A percentile compares a stretch with the other conserved stretches of the same genome.
These are phyloP conservation scores for Trypanosomatidae sp. DNA, from an alignment of 208 protist genomes.

Conservation along the genomic window DNA sequence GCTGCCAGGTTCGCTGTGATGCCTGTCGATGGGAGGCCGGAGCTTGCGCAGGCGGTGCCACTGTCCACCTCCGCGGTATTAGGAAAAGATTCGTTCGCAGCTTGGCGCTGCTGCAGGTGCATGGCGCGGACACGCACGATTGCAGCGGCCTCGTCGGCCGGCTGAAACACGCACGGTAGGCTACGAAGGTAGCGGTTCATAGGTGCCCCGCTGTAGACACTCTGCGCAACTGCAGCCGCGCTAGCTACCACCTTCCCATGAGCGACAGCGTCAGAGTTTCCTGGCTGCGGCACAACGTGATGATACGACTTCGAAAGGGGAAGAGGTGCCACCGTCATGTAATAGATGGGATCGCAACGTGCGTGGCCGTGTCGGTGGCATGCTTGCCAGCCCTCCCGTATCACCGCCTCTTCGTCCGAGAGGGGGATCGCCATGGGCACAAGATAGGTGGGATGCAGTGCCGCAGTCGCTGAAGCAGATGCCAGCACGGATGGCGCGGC, in stretches of 20 bases:
- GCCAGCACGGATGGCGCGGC: neutral
- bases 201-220: neutral
- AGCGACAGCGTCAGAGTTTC: neutral
- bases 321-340: slow-evolving; percentile 13
- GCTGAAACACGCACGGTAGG: slow-evolving; percentile 36
- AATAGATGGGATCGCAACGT: slow-evolving; percentile 20
- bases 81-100: neutral
- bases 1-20: slow-evolving; percentile 1
- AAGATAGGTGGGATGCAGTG: slow-evolving; percentile 38
- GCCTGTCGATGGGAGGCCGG: slow-evolving; percentile 1
- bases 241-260: neutral
- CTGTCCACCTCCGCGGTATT: neutral
- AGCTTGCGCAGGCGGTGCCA: neutral
- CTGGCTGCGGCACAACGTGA: slow-evolving; percentile 22
- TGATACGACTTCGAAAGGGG: slow-evolving; percentile 24
- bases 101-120: slow-evolving; percentile 8
- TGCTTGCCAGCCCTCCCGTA: slow-evolving; percentile 25
- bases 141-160: slow-evolving; percentile 33
- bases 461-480: neutral
- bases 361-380: slow-evolving; percentile 34
- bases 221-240: neutral
- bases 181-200: slow-evolving; percentile 16
- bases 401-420: slow-evolving; percentile 15
- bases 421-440: slow-evolving; percentile 44
- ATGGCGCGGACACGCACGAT: slow-evolving; percentile 49